phyloP scores from a whole-genome alignment of 306 rosid species.

The Medicago ruthenica region DNA sequence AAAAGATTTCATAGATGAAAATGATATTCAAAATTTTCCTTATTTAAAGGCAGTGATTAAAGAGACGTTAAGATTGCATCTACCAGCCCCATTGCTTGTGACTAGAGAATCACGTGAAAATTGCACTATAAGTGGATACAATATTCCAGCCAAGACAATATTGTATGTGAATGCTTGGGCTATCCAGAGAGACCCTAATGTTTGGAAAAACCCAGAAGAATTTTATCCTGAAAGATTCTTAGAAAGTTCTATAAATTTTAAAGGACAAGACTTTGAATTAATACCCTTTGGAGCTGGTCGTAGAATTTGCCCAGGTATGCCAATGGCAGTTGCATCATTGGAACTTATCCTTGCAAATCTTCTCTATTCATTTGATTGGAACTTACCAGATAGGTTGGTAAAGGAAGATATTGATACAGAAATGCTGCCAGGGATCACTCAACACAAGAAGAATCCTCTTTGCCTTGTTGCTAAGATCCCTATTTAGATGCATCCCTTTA shows the following conservation, averaged over 20 bases:
- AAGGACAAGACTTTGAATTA: conserved; percentile 1
- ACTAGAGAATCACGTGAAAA: neutral
- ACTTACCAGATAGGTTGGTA: neutral
- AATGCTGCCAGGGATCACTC: conserved; percentile 1
- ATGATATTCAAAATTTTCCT: conserved; percentile 21
- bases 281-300: conserved; percentile 12
- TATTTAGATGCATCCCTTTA: neutral
- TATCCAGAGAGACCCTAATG: neutral
- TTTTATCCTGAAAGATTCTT: conserved; percentile 6
- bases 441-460: conserved; percentile 6
- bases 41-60: conserved; percentile 33
- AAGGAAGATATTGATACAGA: conserved; percentile 4
- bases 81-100: neutral
- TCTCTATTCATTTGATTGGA: conserved; percentile 2
- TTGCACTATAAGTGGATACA: neutral
- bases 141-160: conserved; percentile 3
- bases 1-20: conserved; percentile 23
- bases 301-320: neutral
- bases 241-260: neutral
- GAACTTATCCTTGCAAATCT: conserved; percentile 3
- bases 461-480: neutral
- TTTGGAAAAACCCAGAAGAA: neutral
- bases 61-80: neutral
- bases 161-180: neutral
- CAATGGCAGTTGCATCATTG: neutral